Conservation (phyloP, 176 grass and related monocot species). For the Lolium perenne region DNA sequence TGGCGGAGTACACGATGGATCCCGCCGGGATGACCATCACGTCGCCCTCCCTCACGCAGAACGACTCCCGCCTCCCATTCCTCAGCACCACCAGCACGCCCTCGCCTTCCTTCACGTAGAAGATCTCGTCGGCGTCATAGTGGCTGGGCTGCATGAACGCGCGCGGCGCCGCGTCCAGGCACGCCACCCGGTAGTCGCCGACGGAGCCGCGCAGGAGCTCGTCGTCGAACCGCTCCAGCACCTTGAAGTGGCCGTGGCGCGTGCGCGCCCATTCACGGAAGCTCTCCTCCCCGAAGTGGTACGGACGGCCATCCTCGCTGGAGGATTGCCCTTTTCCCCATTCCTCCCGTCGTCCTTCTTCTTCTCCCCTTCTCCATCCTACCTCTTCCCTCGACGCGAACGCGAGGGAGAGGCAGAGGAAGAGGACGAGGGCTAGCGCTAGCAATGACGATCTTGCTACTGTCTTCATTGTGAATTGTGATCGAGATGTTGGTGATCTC, state of each 20-base stretch:
- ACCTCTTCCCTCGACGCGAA: slow-evolving; percentile 14
- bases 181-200: slow-evolving; percentile 62
- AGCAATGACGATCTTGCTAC: slow-evolving; percentile 5
- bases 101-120: slow-evolving; percentile 68
- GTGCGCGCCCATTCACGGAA: slow-evolving; percentile 49
- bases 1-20: slow-evolving; percentile 64
- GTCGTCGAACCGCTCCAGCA: slow-evolving; percentile 59
- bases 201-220: slow-evolving; percentile 55
- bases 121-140: slow-evolving; percentile 69
- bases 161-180: slow-evolving; percentile 62
- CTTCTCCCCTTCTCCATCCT: not conserved
- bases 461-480: slow-evolving; percentile 7
- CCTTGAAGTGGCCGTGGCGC: slow-evolving; percentile 52
- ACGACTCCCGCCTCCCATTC: slow-evolving; percentile 50
- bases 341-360: not conserved
- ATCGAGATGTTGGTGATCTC: not conserved
- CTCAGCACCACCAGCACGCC: slow-evolving; percentile 55
- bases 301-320: slow-evolving; percentile 38
- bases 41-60: slow-evolving; percentile 71
- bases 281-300: slow-evolving; percentile 72
- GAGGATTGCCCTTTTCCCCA: slow-evolving; percentile 4
- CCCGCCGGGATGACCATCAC: slow-evolving; percentile 68
- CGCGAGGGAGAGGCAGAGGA: not conserved
- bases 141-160: slow-evolving; percentile 83
- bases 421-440: slow-evolving; percentile 35